Base-by-base conservation (phyloP, 2,329 filamentous ascomycete genomes). In the Alternaria angustiovoidea region DNA sequence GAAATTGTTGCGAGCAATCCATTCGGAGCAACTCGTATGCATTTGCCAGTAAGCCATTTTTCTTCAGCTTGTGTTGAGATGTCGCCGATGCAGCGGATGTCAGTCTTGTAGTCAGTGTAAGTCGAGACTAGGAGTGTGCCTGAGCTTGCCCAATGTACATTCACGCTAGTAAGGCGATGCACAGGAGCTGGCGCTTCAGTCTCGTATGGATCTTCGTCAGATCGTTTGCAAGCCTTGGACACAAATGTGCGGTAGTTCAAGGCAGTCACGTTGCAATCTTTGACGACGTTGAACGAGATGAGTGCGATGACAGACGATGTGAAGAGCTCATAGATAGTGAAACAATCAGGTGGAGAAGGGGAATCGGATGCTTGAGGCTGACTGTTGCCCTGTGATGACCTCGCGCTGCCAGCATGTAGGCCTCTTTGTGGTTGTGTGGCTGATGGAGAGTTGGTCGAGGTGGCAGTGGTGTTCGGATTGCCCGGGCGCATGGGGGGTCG, bases 201-300 rank as follows among this genome's bases (percentile, higher is more conserved):
- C 8, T 61, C 59, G 49, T 52, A 24, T 5, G 55, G 54, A 12
- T 61, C 57, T 24, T 61, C 12, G 7, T 65, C 46, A 39, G 63
- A 51, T 22, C 46, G 58, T 42, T 43, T n/a, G 54, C 52, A 36
- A 32, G 70, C 64, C 52, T 66, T 70, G 38, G 75, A 73, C 42
- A 75, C 51, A 38, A 80, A 75, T 46, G 77, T 79, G 41, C 78
- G 72, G 58, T 73, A 75, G 57, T 79, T 79, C 41, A 80, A 64
- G 24, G 76, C 73, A 58, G 75, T 65, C 24, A 72, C 69, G 30
- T 67, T 62, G 47, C 75, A 69, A 54, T 77, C 67, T 58, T 67
- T 72, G 57, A 75, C 74, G 43, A 79, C 59, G 46, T 67, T 58
- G 41, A 72, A 78, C 24, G 76, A 75, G 62, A 79, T 66, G 48